Evolutionary conservation across 2,329 filamentous ascomycete genomes (phyloP).

Genomic region (Paecilomyces fulvus): DNA sequence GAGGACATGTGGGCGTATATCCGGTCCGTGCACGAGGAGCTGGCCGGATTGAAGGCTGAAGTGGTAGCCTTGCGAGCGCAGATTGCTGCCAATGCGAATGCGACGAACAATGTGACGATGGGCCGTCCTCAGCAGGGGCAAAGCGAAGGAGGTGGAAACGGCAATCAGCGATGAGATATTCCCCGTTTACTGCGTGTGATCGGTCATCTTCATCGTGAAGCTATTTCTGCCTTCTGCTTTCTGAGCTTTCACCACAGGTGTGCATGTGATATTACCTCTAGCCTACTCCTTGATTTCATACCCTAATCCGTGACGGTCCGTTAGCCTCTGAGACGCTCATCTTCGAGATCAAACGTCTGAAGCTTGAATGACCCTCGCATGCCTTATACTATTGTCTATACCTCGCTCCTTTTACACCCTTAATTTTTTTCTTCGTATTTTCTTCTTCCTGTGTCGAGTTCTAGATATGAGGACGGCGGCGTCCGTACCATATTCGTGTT

Average conservation of each 20-base stretch:
- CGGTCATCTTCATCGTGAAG: not conserved
- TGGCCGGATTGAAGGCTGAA: conserved; percentile 33
- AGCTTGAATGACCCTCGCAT: not conserved
- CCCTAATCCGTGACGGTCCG: not conserved
- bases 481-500: not conserved
- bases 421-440: not conserved
- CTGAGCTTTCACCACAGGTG: not conserved
- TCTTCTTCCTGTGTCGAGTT: not conserved
- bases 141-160: not conserved
- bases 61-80: conserved; percentile 33
- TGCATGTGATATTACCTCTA: not conserved
- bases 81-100: conserved; percentile 17
- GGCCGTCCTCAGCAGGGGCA: not conserved
- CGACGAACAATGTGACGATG: conserved; percentile 1
- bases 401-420: not conserved
- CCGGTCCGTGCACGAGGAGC: conserved; percentile 33
- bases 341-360: not conserved
- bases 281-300: not conserved
- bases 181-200: not conserved
- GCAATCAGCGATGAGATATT: not conserved
- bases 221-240: not conserved
- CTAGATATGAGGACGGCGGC: not conserved
- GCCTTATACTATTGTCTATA: not conserved
- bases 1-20: conserved; percentile 38
- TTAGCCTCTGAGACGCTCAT: not conserved